A percentile compares a stretch with the other conserved stretches of the same genome.
Conservation (phyloP, 805 yeast genomes). For the Saccharomyces cerevisiae region DNA sequence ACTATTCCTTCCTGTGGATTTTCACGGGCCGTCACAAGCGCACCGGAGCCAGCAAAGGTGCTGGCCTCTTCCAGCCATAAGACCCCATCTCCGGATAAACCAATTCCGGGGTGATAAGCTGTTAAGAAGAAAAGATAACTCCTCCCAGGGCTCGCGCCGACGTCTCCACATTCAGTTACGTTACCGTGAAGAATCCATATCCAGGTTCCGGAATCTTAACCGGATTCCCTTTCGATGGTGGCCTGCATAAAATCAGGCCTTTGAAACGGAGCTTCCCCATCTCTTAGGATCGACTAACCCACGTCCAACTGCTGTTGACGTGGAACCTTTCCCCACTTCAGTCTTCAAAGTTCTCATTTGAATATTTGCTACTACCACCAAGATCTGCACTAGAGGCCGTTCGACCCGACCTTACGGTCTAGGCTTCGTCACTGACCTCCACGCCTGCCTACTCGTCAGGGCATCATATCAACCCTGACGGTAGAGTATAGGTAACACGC, state of each 20-base stretch:
- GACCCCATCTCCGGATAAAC: conserved; percentile 36
- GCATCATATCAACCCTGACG: conserved; percentile 33
- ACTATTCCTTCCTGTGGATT: conserved; percentile 35
- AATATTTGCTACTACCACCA: conserved; percentile 38
- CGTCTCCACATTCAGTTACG: conserved; percentile 38
- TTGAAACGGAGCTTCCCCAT: conserved; percentile 35
- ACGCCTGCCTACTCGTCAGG: conserved; percentile 38
- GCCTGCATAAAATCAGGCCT: conserved; percentile 30
- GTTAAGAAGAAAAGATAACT: conserved; percentile 37
- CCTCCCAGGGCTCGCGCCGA: conserved; percentile 38
- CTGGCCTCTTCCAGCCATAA: conserved; percentile 35
- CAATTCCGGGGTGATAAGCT: conserved; percentile 36
- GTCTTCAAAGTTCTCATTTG: conserved; percentile 37
- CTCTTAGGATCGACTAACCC: conserved; percentile 39
- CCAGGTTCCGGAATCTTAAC: conserved; percentile 39
- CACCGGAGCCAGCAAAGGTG: conserved; percentile 34
- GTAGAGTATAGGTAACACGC: conserved; percentile 37
- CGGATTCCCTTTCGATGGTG: conserved; percentile 38
- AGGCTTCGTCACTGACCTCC: conserved; percentile 37
- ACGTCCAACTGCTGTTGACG: conserved; percentile 37
- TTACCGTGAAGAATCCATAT: conserved; percentile 36
- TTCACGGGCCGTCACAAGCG: conserved; percentile 37
- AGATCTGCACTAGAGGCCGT: conserved; percentile 38
- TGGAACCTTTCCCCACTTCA: conserved; percentile 38
- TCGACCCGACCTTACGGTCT: conserved; percentile 35